Percentiles rank a stretch among this genome's conserved stretches.
Conservation (phyloP, 2,329 filamentous ascomycete genomes). For the Achaetomium macrosporum region DNA sequence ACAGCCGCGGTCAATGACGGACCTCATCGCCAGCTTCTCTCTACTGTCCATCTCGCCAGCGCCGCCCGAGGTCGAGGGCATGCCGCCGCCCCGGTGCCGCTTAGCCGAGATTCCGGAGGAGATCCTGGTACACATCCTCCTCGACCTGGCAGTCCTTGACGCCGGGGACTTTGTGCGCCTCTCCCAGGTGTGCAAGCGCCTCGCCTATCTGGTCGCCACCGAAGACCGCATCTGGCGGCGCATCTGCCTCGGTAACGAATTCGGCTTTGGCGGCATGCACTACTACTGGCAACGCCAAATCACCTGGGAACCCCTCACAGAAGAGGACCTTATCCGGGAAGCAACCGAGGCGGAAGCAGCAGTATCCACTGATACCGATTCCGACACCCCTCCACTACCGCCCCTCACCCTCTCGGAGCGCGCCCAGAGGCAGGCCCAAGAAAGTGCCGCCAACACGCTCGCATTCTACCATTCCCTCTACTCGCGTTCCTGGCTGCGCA, state of each 20-base stretch:
- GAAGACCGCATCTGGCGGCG: constrained; percentile 85
- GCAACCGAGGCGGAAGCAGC: constrained; percentile 28
- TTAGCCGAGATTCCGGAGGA: constrained; percentile 75
- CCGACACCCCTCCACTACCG: not conserved
- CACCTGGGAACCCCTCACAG: constrained; percentile 46
- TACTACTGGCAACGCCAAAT: constrained; percentile 66
- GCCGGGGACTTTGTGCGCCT: constrained; percentile 70
- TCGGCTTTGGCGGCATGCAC: constrained; percentile 79
- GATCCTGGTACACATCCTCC: constrained; percentile 73
- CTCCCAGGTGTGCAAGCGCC: constrained; percentile 74
- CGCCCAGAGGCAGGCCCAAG: constrained; percentile 24
- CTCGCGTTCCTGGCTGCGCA: constrained; percentile 51
- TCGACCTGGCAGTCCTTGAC: constrained; percentile 65
- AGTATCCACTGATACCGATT: not conserved
- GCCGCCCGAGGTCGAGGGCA: constrained; percentile 64
- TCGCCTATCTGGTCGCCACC: constrained; percentile 77
- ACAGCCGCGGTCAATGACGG: constrained; percentile 49
- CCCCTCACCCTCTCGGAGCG: constrained; percentile 34
- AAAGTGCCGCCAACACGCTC: constrained; percentile 34
- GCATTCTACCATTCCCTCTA: constrained; percentile 42
- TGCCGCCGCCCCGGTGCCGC: constrained; percentile 69
- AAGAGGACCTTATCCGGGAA: constrained; percentile 26
- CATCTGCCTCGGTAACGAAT: constrained; percentile 62
- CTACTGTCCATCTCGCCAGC: constrained; percentile 60
- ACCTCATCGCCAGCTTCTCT: constrained; percentile 74